Evolutionary conservation across 805 yeast genomes (phyloP), one percentile per base, ranked within the genome.

Genomic region (Ogataea kodamae): DNA sequence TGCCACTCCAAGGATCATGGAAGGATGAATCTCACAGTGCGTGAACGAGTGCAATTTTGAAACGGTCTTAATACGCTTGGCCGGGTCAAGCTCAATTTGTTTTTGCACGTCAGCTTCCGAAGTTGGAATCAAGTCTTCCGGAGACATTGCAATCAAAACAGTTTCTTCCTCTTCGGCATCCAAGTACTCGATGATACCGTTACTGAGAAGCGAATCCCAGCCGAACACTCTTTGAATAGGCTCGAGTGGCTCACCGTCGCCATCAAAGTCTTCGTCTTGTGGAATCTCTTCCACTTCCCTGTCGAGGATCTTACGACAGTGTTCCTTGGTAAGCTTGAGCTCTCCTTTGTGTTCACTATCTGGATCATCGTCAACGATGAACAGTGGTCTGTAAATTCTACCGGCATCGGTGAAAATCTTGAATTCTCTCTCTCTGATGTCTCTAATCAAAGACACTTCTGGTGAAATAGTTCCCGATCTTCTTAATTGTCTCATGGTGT

Each of bases 81-180:
- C 95, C 0, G 88, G 82, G 54, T 81, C 88, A 25, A 70, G 50
- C 42, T 72, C 76, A 37, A 62, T 46, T 27, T 52, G 23, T 27
- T 50, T 67, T 36, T 64, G 66, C 49, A 62, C 64, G 45, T 64
- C 57, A 39, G 63, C 65, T 24, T 48, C 48, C 31, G 62, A 67
- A 17, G 47, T 40, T 16, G 88, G 76, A 43, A 82, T 88, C 58
- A 92, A 70, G 64, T 92, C 99, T 61, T 92, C 99, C 2, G 96
- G 96, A 11, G 95, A 82, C 98, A 92, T 92, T 23, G 98, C 97
- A 66, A 92, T 92, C 86, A 92, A 81, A 33, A 87, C 85, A 1
- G 97, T 89, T 66, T 92, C 98, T 61, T 92, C 98, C 70, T 92
- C 98, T 63, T 92, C 98, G 8, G 97, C 98, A 64, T 92, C 99